Conservation (phyloP, 176 grass and related monocot genomes). For the Triticum dicoccoides region DNA sequence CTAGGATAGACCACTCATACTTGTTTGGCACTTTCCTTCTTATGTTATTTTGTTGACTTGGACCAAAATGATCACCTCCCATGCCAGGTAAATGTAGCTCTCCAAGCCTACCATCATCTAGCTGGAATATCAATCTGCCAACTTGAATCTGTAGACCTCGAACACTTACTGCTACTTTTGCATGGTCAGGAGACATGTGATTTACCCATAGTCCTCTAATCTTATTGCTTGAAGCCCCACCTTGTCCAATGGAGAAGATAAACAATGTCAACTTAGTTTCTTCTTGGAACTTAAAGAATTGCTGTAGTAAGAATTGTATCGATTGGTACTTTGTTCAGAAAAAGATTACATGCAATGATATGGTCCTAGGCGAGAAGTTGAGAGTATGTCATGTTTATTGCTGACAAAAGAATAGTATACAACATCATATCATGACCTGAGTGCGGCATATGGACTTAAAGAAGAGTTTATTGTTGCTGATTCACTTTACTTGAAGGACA, state of each 20-base stretch:
- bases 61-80: slow-evolving; percentile 67
- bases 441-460: background rate
- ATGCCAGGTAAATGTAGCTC: slow-evolving; percentile 84
- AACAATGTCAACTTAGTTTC: slow-evolving; percentile 18
- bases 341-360: background rate
- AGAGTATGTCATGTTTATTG: background rate
- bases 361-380: background rate
- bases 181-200: slow-evolving; percentile 68
- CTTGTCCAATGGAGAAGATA: slow-evolving; percentile 46
- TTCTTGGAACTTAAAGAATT: slow-evolving; percentile 10
- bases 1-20: slow-evolving; percentile 93
- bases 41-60: slow-evolving; percentile 46
- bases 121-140: slow-evolving; percentile 68
- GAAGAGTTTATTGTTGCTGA: background rate
- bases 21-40: slow-evolving; percentile 70
- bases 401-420: background rate
- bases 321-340: background rate
- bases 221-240: slow-evolving; percentile 50
- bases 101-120: slow-evolving; percentile 88
- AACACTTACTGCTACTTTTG: slow-evolving; percentile 65
- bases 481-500: background rate
- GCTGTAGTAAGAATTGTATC: slow-evolving; percentile 4
- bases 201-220: slow-evolving; percentile 70
- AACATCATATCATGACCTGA: background rate
- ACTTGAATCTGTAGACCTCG: slow-evolving; percentile 69